phyloP scores from a whole-genome alignment of 768 basidiomycete genomes.

The Podaxis mareebaensis region DNA sequence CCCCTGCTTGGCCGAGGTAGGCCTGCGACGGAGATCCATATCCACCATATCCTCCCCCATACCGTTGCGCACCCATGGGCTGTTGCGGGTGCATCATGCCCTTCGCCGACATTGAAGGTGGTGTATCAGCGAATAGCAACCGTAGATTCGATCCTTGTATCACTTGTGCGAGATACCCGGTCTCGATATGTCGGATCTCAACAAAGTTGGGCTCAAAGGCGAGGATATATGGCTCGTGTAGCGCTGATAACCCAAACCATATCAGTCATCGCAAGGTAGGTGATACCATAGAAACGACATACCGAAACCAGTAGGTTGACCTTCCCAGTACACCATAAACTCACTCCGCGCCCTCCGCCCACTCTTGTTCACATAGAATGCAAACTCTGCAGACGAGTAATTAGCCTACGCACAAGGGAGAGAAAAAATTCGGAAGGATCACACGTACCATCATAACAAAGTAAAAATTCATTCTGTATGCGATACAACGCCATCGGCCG shows the following conservation, averaged over 20 bases:
- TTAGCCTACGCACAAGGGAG: constrained; percentile 14
- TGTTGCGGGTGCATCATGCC: constrained; percentile 32
- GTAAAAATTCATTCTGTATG: constrained; percentile 92
- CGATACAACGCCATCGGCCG: constrained; percentile 96
- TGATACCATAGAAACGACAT: constrained; percentile 29
- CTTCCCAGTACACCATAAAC: constrained; percentile 98
- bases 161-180: constrained; percentile 88
- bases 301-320: constrained; percentile 93
- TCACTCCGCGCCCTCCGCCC: constrained; percentile 88
- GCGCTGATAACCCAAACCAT: constrained; percentile 50
- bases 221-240: constrained; percentile 95
- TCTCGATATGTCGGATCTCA: constrained; percentile 95
- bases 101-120: constrained; percentile 77
- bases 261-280: background rate
- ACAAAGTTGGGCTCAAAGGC: constrained; percentile 97
- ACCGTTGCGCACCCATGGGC: constrained; percentile 12
- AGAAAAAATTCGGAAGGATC: background rate
- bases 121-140: constrained; percentile 91
- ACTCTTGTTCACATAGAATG: constrained; percentile 97
- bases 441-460: constrained; percentile 93
- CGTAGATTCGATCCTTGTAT: constrained; percentile 92
- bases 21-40: constrained; percentile 27
- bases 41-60: constrained; percentile 29
- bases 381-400: constrained; percentile 71
- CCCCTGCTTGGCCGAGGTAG: constrained; percentile 9